Base-by-base conservation (phyloP, 495 filamentous ascomycete species). In the Lindgomyces ingoldianus region DNA sequence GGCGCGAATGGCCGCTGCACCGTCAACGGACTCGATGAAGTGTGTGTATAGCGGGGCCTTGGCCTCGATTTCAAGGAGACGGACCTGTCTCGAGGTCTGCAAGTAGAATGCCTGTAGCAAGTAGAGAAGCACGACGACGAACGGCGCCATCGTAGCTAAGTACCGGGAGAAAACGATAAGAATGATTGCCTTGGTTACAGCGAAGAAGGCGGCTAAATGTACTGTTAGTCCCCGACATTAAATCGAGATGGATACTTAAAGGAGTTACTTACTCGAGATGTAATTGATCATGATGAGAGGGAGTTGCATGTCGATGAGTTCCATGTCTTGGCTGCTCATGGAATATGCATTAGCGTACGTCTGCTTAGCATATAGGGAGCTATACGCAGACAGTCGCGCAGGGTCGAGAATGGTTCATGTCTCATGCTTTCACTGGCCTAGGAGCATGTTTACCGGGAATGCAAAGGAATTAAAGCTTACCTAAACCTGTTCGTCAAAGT, bases 61-160 rank as follows among this genome's bases (percentile, higher is more conserved):
- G 12, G 77, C 70, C 59, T 85, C 80, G 6, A 84, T 79, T 56
- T 86, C 84, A 1, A 88, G 68, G 0, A 86, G 64, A 18, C 84
- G 80, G 1, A 88, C 54, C 62, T 87, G 85, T 4, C 81, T 78
- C 0, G 81, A 84, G 0, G 81, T 83, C 12, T 80, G 77, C 0
- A 86, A 75, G 55, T 87, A 87, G 70, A 80, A 76, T 10, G 70
- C 74, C 57, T 87, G 84, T 2, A 85, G 53, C 0, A 79, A 2
- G 39, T 72, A 83, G 12, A 85, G 21, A 1, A 76, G 46, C 2
- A 72, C 10, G 46, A 74, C 8, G 18, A 36, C 19, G 41, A 54
- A 57, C 9, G 51, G 51, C n/a, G 57, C 21, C 3, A 44, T 30
- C 14, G 29, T 52, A 9, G 50, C 50, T 21, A 64, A 21, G 22